Base-by-base conservation (phyloP, 495 filamentous ascomycete genomes). In the Cryomyces minteri region DNA sequence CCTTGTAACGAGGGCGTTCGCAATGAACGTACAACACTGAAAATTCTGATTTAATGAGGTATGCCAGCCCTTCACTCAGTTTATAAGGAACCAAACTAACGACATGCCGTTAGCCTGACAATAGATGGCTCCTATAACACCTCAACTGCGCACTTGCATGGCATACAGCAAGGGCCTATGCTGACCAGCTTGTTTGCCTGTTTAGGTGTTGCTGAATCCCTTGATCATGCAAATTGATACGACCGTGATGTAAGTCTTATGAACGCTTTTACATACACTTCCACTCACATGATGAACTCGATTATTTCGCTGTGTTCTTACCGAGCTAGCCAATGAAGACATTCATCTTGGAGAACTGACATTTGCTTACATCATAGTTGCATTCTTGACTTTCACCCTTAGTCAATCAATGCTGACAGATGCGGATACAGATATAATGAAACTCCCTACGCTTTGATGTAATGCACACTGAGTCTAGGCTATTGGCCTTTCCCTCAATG, bases 11-110 rank as follows among this genome's bases (percentile, higher is more conserved):
- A 46, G 44, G 56, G 48, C 39, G 77, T 47, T 44, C 44, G 78
- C 70, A 63, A 79, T 92, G 86, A 90, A 82, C 80, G 73, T 72
- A 65, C 61, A 71, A 67, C 61, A 74, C 64, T 76, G 69, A 79
- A 84, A 88, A 90, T 80, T 93, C 87, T 94, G 87, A 94, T 94
- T 87, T 92, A 92, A 90, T 90, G 83, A 88, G 83, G 82, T 88
- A 68, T 49, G 56, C 49, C 40, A 8, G 4, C 28, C 33, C 32
- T 38, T 11, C 14, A 29, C 4, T 32, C n/a, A 7, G 25, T 39
- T 43, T 34, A 28, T 42, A 48, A 51, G 50, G 32, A 31, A 29
- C 9, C 37, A 25, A 25, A 42, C 50, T 52, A 39, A 48, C 43
- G 5, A 33, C n/a, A 44, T 40, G 45, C 46, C 12, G 1, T 29